Evolutionary conservation across 768 basidiomycete species (phyloP).

Genomic region (Pleurotus sapidus): DNA sequence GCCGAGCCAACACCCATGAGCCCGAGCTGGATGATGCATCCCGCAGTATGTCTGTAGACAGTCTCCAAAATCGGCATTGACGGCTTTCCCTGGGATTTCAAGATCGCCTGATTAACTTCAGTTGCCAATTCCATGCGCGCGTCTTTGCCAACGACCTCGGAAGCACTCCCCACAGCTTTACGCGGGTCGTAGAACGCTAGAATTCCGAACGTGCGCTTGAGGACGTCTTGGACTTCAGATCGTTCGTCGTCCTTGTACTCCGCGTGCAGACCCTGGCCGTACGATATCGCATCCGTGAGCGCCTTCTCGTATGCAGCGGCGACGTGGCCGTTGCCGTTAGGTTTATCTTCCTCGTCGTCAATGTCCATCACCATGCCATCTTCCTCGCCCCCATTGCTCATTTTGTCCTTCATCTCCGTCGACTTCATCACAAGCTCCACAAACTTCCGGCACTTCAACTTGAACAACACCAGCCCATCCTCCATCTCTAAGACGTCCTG

Average conservation of each 20-base stretch:
- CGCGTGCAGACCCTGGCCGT: slow-evolving; percentile 67
- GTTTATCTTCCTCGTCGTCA: slow-evolving; percentile 33
- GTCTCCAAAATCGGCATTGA: slow-evolving; percentile 70
- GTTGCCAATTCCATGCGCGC: slow-evolving; percentile 65
- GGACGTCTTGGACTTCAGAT: slow-evolving; percentile 59
- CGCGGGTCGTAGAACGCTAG: slow-evolving; percentile 78
- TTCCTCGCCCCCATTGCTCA: slow-evolving; percentile 31
- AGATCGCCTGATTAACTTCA: slow-evolving; percentile 79
- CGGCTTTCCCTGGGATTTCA: slow-evolving; percentile 79
- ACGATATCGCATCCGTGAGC: slow-evolving; percentile 64
- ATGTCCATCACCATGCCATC: slow-evolving; percentile 54
- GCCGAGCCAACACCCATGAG: slow-evolving; percentile 71
- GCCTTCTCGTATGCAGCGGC: slow-evolving; percentile 46
- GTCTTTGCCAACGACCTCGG: slow-evolving; percentile 65
- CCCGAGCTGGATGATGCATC: slow-evolving; percentile 69
- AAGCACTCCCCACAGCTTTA: slow-evolving; percentile 60
- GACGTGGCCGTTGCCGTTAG: slow-evolving; percentile 21
- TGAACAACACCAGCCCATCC: slow-evolving; percentile 72
- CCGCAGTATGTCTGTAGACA: slow-evolving; percentile 72
- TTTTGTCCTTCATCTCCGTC: slow-evolving; percentile 63
- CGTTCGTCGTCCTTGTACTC: slow-evolving; percentile 66
- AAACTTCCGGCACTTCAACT: slow-evolving; percentile 81
- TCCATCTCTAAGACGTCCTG: slow-evolving; percentile 66
- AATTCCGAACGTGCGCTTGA: slow-evolving; percentile 75
- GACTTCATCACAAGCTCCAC: slow-evolving; percentile 78